Evolutionary conservation across 2,329 filamentous ascomycete species (phyloP).

Genomic region (Emergomyces pasteurianus): DNA sequence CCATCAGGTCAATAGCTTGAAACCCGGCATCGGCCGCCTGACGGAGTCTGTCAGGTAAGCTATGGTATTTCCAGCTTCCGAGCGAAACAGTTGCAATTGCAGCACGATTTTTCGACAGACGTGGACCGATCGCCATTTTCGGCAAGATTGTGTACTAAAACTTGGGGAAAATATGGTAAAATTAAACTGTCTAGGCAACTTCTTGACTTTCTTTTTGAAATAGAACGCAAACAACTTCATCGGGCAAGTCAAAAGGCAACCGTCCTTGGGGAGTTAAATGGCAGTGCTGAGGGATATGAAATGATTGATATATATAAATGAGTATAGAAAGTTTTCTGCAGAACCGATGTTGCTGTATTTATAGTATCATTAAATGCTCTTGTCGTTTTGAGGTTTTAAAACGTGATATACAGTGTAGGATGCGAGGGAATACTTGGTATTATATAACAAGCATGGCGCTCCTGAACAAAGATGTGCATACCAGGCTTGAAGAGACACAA

Average conservation of each 20-base stretch:
- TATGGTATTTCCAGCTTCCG: constrained; percentile 1
- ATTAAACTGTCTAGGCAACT: background rate
- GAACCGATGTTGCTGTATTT: too few species aligned
- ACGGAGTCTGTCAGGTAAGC: background rate
- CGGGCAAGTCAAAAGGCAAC: constrained; percentile 5
- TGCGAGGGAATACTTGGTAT: background rate
- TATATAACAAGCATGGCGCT: background rate
- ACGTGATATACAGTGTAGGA: too few species aligned
- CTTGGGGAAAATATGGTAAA: background rate
- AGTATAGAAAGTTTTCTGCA: background rate
- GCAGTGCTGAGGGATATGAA: background rate
- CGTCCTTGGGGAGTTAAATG: constrained; percentile 4
- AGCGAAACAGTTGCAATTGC: constrained; percentile 3
- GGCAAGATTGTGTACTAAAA: background rate
- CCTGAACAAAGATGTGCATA: background rate
- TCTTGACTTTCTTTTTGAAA: constrained; percentile 2
- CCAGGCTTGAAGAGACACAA: background rate
- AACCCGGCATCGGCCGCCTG: constrained; percentile 1
- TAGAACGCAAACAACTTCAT: constrained; percentile 1
- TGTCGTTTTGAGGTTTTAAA: background rate
- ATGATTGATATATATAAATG: background rate
- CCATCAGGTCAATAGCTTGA: constrained; percentile 3
- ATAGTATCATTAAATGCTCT: too few species aligned
- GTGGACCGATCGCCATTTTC: constrained; percentile 1
- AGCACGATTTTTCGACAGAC: background rate